Base-by-base conservation (phyloP, 2,329 filamentous ascomycete species). In the Paecilomyces variotii region DNA sequence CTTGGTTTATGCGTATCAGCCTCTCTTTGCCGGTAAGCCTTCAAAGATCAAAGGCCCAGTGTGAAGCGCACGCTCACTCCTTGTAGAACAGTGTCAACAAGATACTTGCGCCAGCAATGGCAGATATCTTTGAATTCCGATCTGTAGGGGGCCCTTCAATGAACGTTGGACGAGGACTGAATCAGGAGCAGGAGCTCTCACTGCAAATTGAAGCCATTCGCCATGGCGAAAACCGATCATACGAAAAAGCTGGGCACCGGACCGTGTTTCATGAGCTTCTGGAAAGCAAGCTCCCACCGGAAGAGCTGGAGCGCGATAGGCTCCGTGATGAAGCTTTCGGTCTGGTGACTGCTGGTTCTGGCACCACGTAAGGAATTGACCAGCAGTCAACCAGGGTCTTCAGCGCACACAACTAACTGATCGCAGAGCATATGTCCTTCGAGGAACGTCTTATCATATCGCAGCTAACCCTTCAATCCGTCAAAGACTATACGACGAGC, bases 381-480 rank as follows among this genome's bases (percentile, higher is more conserved):
- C 1, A 7, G 6, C 39, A 9, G n/a, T 24, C 14, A 19, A 10
- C 19, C 19, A 14, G 2, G 39, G n/a, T 45, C 39, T 7, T 45
- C 19, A 19, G 14, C 19, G 7, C 39, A 6, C 19, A 10, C 19
- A 14, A 19, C 39, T 45, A 45, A 45, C 39, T 9, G 19, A 24
- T 9, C 14, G n/a, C n/a, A 57, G 56, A 54, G 56, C 56, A 10
- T 27, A 45, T 1, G 56, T 57, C 12, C 30, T 57, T 27, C 56
- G 56, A 5, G 39, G 39, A 45, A 45, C 39, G n/a, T n/a, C 39
- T 45, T 45, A 45, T 54, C 59, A 67, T 50, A 59, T 67, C 35
- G 28, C 61, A 54, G 57, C 57, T 55, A 60, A 61, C n/a, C 64
- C 60, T 5, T 26, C 28, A 1, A 57, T 64, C 2, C 59, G 53